These are phyloP conservation scores for Leccinum subgranulosum DNA, from an alignment of 768 basidiomycete species.

Conservation along the genomic window DNA sequence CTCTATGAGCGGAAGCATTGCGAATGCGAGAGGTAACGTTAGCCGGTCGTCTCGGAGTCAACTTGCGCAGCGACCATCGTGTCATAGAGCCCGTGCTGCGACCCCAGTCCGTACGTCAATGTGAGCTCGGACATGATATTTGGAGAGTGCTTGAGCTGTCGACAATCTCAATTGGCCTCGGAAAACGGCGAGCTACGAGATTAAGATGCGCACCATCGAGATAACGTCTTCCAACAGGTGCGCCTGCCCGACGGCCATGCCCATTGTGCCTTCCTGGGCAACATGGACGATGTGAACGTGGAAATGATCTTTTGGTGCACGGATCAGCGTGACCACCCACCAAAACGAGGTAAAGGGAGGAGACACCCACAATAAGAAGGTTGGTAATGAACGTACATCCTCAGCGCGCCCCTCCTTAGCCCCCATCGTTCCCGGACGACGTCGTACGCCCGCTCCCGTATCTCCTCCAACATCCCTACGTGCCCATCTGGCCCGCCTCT, in stretches of 20 bases:
- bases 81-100: constrained; percentile 69
- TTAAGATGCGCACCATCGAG: constrained; percentile 54
- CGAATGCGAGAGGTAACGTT: too few relatives aligned
- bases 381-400: constrained; percentile 92
- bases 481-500: constrained; percentile 45
- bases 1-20: not conserved
- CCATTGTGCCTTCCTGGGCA: constrained; percentile 51
- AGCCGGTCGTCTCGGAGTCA: not conserved
- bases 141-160: constrained; percentile 59
- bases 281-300: constrained; percentile 91
- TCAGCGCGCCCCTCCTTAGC: constrained; percentile 54
- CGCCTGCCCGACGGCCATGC: constrained; percentile 86
- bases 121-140: constrained; percentile 68
- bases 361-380: constrained; percentile 85
- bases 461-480: constrained; percentile 61
- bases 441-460: constrained; percentile 52
- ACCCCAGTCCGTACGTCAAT: constrained; percentile 79
- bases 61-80: constrained; percentile 40
- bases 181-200: too few relatives aligned
- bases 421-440: constrained; percentile 66
- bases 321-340: not conserved
- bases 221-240: constrained; percentile 93
- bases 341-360: not conserved
- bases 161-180: not conserved
- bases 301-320: constrained; percentile 67